Percentiles rank a stretch among this genome's conserved stretches.
Conservation (phyloP, 2,329 filamentous ascomycete species). For the Sarocladium oryzae region DNA sequence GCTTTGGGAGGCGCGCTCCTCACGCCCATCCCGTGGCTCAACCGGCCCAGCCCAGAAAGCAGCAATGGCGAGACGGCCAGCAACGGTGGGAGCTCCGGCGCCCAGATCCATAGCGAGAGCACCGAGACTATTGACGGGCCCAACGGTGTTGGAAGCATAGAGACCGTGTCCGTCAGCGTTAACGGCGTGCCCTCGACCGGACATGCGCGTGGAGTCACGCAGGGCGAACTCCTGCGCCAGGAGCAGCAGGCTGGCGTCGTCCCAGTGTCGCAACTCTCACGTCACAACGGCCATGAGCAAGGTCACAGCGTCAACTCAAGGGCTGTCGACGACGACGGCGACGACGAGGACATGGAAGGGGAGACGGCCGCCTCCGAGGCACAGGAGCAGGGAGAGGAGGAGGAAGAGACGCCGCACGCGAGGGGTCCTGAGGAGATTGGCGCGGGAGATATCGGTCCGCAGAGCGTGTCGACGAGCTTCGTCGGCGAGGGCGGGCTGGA, state of each 20-base stretch:
- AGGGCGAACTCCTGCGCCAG: slow-evolving; percentile 79
- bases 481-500: slow-evolving; percentile 35
- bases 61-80: slow-evolving; percentile 16
- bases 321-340: slow-evolving; percentile 9
- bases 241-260: slow-evolving; percentile 79
- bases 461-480: slow-evolving; percentile 38
- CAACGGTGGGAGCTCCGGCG: slow-evolving; percentile 17
- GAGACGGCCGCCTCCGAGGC: slow-evolving; percentile 18
- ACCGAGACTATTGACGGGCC: slow-evolving; percentile 77
- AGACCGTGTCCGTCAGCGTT: slow-evolving; percentile 71
- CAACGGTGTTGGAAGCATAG: slow-evolving; percentile 70
- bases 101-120: slow-evolving; percentile 59
- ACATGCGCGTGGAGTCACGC: slow-evolving; percentile 56
- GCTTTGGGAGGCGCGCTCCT: slow-evolving; percentile 82
- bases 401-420: slow-evolving; percentile 66
- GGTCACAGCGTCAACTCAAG: slow-evolving; percentile 20
- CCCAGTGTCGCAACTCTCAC: slow-evolving; percentile 55
- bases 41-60: slow-evolving; percentile 28
- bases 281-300: slow-evolving; percentile 31
- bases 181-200: slow-evolving; percentile 58
- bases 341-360: slow-evolving; percentile 10
- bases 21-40: slow-evolving; percentile 90
- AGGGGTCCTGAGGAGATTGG: slow-evolving; percentile 81
- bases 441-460: slow-evolving; percentile 78
- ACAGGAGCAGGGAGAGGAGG: slow-evolving; percentile 23